These are phyloP conservation scores for Diaporthe longicolla DNA, from an alignment of 2,329 filamentous ascomycete species.

Conservation along the genomic window DNA sequence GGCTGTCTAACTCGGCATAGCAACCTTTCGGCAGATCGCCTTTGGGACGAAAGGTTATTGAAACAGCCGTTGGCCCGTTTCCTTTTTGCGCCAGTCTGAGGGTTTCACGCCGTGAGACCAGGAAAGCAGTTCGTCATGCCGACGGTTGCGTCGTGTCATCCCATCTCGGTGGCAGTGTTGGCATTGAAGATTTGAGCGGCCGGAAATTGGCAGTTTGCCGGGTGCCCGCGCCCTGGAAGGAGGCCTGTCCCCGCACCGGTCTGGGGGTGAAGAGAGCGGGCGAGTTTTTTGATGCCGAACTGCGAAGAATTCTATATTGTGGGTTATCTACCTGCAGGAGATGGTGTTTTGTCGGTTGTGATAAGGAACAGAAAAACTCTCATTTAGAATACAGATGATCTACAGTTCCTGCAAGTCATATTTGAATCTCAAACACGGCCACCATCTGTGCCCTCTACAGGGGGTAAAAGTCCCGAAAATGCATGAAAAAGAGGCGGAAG, in stretches of 20 bases:
- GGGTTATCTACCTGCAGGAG: not conserved
- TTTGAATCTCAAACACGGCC: not conserved
- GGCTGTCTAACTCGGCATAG: constrained; percentile 17
- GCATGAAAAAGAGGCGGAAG: not conserved
- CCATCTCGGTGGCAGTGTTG: constrained; percentile 16
- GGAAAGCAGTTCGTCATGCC: not conserved
- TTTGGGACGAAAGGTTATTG: constrained; percentile 11
- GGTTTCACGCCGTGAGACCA: constrained; percentile 26
- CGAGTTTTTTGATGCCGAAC: not conserved
- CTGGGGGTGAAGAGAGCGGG: not conserved
- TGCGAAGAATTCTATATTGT: not conserved
- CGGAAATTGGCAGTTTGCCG: constrained; percentile 17
- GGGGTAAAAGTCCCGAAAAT: not conserved
- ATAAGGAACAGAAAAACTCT: not conserved
- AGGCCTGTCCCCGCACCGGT: constrained; percentile 18
- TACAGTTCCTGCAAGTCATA: too few relatives aligned
- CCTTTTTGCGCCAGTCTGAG: not conserved
- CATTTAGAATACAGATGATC: not conserved
- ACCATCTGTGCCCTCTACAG: not conserved
- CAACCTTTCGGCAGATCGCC: constrained; percentile 19
- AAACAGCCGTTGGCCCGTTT: constrained; percentile 3
- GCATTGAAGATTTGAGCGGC: constrained; percentile 16
- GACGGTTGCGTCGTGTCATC: constrained; percentile 4
- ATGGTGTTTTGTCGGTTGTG: not conserved
- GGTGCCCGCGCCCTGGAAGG: constrained; percentile 18